These are phyloP conservation scores for Nigrograna mackinnonii DNA, from an alignment of 2,329 filamentous ascomycete genomes.

Conservation along the genomic window DNA sequence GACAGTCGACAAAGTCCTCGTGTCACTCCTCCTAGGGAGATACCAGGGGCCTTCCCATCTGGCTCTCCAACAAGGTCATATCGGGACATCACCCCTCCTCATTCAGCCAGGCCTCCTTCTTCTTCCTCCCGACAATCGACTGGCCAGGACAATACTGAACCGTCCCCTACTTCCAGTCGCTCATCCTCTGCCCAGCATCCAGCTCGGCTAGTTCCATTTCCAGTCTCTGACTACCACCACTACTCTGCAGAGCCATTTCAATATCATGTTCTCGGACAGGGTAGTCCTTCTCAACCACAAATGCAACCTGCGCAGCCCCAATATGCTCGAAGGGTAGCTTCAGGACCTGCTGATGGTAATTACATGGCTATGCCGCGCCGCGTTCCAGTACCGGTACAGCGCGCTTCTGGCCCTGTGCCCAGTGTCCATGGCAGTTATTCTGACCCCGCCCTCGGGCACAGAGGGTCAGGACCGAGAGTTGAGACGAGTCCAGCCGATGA, in stretches of 20 bases:
- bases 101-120: conserved; percentile 16
- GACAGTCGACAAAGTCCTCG: conserved; percentile 37
- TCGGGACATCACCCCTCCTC: conserved; percentile 18
- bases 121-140: conserved; percentile 20
- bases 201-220: conserved; percentile 29
- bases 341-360: conserved; percentile 22
- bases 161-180: conserved; percentile 14
- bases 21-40: conserved; percentile 27
- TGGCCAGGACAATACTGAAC: conserved; percentile 15
- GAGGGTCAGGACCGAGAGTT: conserved; percentile 11
- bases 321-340: conserved; percentile 30
- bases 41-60: conserved; percentile 40
- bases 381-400: conserved; percentile 35
- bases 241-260: conserved; percentile 30
- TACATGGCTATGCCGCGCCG: conserved; percentile 37
- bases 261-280: conserved; percentile 33
- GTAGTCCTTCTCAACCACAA: conserved; percentile 13
- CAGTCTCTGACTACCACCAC: conserved; percentile 26
- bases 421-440: conserved; percentile 20
- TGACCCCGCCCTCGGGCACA: conserved; percentile 21
- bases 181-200: conserved; percentile 24
- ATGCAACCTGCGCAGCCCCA: conserved; percentile 18
- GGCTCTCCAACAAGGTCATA: conserved; percentile 25
- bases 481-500: conserved; percentile 13
- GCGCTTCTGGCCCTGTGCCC: conserved; percentile 12